A percentile compares a stretch with the other conserved stretches of the same genome.
phyloP scores from a whole-genome alignment of 1,284 basidiomycete species.

The Tilletiaria anomala region DNA sequence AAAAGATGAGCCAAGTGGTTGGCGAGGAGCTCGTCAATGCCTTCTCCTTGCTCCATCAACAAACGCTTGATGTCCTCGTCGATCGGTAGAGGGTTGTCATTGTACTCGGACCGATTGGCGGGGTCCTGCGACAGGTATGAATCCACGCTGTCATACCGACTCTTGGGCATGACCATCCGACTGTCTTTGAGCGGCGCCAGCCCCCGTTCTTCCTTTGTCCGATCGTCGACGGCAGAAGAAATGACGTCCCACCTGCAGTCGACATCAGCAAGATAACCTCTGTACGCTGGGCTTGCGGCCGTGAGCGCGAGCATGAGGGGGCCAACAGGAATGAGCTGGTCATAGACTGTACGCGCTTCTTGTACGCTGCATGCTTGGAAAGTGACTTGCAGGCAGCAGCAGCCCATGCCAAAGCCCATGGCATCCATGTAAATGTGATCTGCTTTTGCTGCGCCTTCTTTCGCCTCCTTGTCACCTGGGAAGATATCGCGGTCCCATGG shows the following conservation, averaged over 20 bases:
- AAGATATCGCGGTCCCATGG: conserved; percentile 68
- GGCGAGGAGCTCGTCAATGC: conserved; percentile 72
- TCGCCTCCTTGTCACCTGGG: conserved; percentile 72
- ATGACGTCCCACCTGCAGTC: conserved; percentile 99
- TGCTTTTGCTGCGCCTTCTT: conserved; percentile 64
- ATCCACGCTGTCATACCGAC: conserved; percentile 89
- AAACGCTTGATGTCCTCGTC: conserved; percentile 54
- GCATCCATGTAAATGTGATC: conserved; percentile 98
- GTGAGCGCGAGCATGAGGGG: conserved; percentile 92
- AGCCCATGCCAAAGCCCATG: conserved; percentile 99
- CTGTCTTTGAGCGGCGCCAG: conserved; percentile 50
- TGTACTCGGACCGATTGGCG: conserved; percentile 79
- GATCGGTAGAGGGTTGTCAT: conserved; percentile 70
- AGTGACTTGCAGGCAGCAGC: conserved; percentile 91
- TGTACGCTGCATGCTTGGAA: conserved; percentile 89
- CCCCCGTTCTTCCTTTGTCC: conserved; percentile 85
- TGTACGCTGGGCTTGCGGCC: conserved; percentile 82
- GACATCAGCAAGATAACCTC: conserved; percentile 86
- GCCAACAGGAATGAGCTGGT: conserved; percentile 80
- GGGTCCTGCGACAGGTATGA: conserved; percentile 78
- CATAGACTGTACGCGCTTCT: conserved; percentile 84
- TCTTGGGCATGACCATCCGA: conserved; percentile 76
- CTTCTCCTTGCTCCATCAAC: conserved; percentile 36
- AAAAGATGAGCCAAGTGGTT: conserved; percentile 90
- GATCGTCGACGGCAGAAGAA: conserved; percentile 87